phyloP scores from a whole-genome alignment of 176 grass and related monocot genomes.

The Themeda triandra region DNA sequence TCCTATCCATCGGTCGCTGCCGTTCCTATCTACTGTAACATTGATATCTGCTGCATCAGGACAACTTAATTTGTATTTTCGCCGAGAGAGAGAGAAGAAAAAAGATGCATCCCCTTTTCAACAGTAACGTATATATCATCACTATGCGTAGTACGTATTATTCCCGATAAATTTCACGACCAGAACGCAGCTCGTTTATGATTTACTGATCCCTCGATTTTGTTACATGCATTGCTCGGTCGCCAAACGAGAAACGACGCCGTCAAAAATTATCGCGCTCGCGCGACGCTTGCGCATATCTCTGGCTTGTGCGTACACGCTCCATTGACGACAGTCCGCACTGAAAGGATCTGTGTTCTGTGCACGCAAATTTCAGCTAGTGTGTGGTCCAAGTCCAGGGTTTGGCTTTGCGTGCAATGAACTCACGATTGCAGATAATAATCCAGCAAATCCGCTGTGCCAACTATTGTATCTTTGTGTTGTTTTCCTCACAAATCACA shows the following conservation, averaged over 20 bases:
- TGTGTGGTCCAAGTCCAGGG: neutral
- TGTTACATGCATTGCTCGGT: neutral
- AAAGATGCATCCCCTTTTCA: neutral
- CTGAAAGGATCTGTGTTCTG: neutral
- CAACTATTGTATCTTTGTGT: neutral
- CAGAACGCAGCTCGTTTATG: neutral
- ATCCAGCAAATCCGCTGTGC: neutral
- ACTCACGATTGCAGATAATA: neutral
- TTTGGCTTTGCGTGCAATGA: constrained; percentile 29
- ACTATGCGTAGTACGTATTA: neutral
- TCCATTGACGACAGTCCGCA: neutral
- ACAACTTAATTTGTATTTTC: no score
- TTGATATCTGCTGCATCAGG: no score
- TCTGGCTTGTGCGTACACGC: neutral
- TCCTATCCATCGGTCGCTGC: no score
- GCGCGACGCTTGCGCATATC: neutral
- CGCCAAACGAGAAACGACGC: no score
- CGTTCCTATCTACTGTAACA: no score
- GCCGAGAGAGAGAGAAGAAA: no score
- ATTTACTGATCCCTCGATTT: neutral
- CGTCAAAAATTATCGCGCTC: neutral
- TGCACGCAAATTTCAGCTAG: neutral
- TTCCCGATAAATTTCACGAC: neutral
- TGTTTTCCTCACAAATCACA: constrained; percentile 14
- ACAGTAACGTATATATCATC: neutral